A percentile compares a stretch with the other conserved stretches of the same genome.
Evolutionary conservation across 2,329 filamentous ascomycete genomes (phyloP).

Genomic region (Alternaria hordeiaustralica): DNA sequence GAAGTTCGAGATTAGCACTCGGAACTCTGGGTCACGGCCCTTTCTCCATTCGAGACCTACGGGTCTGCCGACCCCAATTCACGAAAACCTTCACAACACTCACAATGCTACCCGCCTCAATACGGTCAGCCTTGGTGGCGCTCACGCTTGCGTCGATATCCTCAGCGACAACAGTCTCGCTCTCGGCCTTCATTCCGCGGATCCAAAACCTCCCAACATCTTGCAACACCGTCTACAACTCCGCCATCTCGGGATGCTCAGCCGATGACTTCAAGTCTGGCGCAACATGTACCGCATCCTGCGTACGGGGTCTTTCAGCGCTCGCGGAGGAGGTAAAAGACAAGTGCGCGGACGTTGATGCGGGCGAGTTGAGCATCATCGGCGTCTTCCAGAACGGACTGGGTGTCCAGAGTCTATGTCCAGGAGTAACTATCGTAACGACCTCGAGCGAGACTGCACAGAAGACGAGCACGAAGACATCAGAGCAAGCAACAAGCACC

Average conservation of each 20-base stretch:
- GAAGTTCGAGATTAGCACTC: conserved; percentile 16
- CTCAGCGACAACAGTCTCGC: conserved; percentile 46
- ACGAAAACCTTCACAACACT: conserved; percentile 14
- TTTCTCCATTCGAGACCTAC: conserved; percentile 12
- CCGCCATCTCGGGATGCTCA: conserved; percentile 50
- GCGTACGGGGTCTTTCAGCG: conserved; percentile 49
- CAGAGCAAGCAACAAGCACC: conserved; percentile 19
- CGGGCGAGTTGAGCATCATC: conserved; percentile 50
- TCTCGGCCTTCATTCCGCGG: conserved; percentile 54
- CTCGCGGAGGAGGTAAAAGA: conserved; percentile 43
- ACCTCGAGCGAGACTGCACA: conserved; percentile 13
- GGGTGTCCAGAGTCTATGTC: conserved; percentile 50
- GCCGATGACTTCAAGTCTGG: conserved; percentile 47
- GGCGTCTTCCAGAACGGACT: conserved; percentile 51
- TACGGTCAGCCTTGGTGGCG: conserved; percentile 24
- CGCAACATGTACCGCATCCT: conserved; percentile 45
- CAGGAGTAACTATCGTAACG: conserved; percentile 36
- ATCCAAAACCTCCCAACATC: conserved; percentile 47
- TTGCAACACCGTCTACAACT: conserved; percentile 52
- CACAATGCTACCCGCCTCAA: conserved; percentile 31
- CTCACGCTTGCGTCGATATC: conserved; percentile 30
- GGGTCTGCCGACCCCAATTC: conserved; percentile 7
- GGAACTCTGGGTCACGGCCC: conserved; percentile 9
- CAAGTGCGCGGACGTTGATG: conserved; percentile 44
- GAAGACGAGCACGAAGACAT: conserved; percentile 7